Evolutionary conservation across 1,284 basidiomycete species (phyloP).

Genomic region (Agaricales sp.): DNA sequence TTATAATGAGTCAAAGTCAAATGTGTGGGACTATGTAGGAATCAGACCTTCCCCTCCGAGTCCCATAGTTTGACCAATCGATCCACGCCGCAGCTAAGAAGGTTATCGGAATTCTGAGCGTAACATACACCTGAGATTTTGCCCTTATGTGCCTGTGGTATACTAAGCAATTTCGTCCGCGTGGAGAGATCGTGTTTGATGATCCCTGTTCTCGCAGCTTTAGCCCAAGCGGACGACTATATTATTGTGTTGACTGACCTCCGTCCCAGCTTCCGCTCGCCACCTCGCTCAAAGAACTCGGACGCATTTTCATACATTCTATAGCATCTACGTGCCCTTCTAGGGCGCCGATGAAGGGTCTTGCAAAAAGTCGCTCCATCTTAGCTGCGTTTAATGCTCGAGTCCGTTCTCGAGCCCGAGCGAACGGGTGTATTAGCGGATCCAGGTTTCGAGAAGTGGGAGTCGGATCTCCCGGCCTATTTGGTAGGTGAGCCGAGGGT

Average conservation of each 20-base stretch:
- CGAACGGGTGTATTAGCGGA: constrained; percentile 90
- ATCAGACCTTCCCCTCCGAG: constrained; percentile 12
- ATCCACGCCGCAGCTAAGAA: constrained; percentile 91
- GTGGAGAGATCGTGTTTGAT: constrained; percentile 82
- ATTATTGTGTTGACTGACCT: constrained; percentile 38
- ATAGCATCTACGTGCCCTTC: constrained; percentile 97
- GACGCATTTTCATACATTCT: constrained; percentile 77
- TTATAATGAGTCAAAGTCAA: neutral
- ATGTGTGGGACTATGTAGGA: neutral
- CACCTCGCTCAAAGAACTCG: constrained; percentile 69
- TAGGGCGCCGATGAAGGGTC: constrained; percentile 86
- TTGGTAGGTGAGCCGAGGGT: constrained; percentile 63
- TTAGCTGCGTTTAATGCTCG: constrained; percentile 94
- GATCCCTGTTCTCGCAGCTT: constrained; percentile 44
- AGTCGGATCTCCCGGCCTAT: constrained; percentile 69
- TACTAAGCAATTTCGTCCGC: constrained; percentile 53
- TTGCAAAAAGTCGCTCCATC: constrained; percentile 94
- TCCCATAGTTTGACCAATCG: constrained; percentile 91
- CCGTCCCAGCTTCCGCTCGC: constrained; percentile 96
- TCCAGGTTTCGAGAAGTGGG: constrained; percentile 90
- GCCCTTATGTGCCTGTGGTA: constrained; percentile 82
- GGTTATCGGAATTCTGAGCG: constrained; percentile 44
- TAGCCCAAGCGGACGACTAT: neutral
- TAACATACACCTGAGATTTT: constrained; percentile 86
- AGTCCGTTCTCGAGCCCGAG: constrained; percentile 86